Base-by-base conservation (phyloP, 305 asterid species). In the Fraxinus latifolia region DNA sequence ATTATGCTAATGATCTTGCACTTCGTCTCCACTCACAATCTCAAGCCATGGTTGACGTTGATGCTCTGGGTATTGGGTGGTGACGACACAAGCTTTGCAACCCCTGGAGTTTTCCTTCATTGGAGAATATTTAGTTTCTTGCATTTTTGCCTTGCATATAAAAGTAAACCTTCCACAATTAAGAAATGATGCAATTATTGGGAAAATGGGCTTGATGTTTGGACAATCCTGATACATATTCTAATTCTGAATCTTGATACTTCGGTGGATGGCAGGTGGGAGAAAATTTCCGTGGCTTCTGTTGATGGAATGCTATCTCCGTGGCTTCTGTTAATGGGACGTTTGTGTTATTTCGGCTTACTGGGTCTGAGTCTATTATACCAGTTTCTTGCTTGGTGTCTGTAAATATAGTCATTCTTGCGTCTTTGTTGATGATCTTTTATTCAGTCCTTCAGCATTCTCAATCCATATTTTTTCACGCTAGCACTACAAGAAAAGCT, bases 191-290 rank as follows among this genome's bases (percentile, higher is more conserved):
- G 25, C 32, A 39, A 58, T 58, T 58, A 58, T 58, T n/a, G 25
- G 60, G 29, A 65, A 23, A 33, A 65, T 44, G 80, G 21, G 42
- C 15, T 19, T 74, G 47, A 29, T 42, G 23, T 67, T 65, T 62
- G 72, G 33, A 0, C 72, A 21, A 31, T 44, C 19, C 50, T 5
- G 53, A 71, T 21, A 74, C 34, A 70, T 67, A 72, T 80, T 65
- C 89, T 84, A 76, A 82, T 80, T 79, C 83, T 25, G 29, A 62
- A 74, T 83, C 17, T 80, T 31, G 11, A 27, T 36, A 62, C 77
- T 86, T 82, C 88, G 89, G 90, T 91, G 90, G 79, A 84, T 87
- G 93, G 93, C 92, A 91, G 96, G 96, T 85, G 85, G 92, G 84
- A 86, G 92, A 81, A 88, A 89, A 90, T 65, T 65, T 70, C 42